phyloP scores from a whole-genome alignment of 2,329 filamentous ascomycete genomes.

The Trichoderma brevicompactum region DNA sequence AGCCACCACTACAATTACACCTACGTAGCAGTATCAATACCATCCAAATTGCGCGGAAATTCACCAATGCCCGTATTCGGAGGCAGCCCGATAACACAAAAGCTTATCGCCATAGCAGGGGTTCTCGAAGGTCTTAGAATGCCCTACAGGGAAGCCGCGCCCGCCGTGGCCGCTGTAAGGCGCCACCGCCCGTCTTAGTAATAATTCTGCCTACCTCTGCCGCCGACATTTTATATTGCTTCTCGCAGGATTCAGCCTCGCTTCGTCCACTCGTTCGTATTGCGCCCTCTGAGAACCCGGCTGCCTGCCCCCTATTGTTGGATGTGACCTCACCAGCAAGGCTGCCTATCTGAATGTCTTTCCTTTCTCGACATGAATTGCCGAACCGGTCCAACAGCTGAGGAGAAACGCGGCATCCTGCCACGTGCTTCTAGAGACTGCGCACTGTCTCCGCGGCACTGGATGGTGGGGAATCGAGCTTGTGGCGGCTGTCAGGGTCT shows the following conservation, averaged over 20 bases:
- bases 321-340: background rate
- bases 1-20: too few relatives aligned
- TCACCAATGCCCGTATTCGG: background rate
- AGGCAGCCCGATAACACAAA: slow-evolving; percentile 12
- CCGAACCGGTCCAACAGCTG: background rate
- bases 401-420: background rate
- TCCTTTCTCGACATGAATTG: background rate
- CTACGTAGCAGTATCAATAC: too few relatives aligned
- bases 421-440: background rate
- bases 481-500: slow-evolving; percentile 24
- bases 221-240: too few relatives aligned
- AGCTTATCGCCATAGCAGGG: slow-evolving; percentile 10
- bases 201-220: slow-evolving; percentile 3
- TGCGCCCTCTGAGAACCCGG: background rate
- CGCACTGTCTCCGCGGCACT: slow-evolving; percentile 22
- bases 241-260: slow-evolving; percentile 8
- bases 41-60: too few relatives aligned
- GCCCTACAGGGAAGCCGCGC: background rate
- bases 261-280: background rate
- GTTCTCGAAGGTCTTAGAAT: slow-evolving; percentile 12
- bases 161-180: background rate
- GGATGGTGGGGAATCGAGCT: slow-evolving; percentile 24
- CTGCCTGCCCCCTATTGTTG: slow-evolving; percentile 9
- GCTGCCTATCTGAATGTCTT: background rate
- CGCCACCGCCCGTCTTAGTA: slow-evolving; percentile 20